These are phyloP conservation scores for Entomortierella parvispora DNA, from an alignment of 192 early-diverging fungal genomes.

Conservation along the genomic window DNA sequence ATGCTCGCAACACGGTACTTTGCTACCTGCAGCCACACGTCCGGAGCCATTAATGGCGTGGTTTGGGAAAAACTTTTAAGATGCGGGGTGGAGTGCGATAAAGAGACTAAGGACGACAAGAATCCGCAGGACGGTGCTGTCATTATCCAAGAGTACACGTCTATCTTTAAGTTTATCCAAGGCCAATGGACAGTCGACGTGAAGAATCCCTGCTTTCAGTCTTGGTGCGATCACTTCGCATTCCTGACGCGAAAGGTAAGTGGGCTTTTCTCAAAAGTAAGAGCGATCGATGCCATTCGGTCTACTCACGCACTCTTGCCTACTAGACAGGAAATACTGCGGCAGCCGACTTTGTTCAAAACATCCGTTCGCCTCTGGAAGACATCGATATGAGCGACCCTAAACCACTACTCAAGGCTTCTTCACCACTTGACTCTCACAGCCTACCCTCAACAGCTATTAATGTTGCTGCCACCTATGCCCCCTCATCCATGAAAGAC, in stretches of 20 bases:
- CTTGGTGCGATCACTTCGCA: conserved; percentile 53
- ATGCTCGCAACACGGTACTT: conserved; percentile 31
- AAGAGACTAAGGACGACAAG: conserved; percentile 30
- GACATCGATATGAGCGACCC: conserved; percentile 8
- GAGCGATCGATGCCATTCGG: neutral
- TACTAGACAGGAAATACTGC: conserved; percentile 1
- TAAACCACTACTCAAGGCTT: neutral
- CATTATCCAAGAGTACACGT: conserved; percentile 22
- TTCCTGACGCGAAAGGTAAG: conserved; percentile 58
- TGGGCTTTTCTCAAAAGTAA: neutral
- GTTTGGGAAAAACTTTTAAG: conserved; percentile 57
- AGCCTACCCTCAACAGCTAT: neutral
- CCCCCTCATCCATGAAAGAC: neutral
- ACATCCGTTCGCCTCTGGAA: neutral
- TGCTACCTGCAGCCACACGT: conserved; percentile 1
- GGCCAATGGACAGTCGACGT: conserved; percentile 13
- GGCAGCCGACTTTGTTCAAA: neutral
- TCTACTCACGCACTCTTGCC: neutral
- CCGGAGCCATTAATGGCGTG: conserved; percentile 12
- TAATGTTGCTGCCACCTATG: neutral
- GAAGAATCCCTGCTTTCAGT: conserved; percentile 32
- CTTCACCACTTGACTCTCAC: no score
- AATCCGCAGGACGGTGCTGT: conserved; percentile 6
- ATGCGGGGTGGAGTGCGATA: conserved; percentile 55
- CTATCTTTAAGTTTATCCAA: conserved; percentile 18